Evolutionary conservation across 306 rosid genomes (phyloP).

Genomic region (Datisca glomerata): DNA sequence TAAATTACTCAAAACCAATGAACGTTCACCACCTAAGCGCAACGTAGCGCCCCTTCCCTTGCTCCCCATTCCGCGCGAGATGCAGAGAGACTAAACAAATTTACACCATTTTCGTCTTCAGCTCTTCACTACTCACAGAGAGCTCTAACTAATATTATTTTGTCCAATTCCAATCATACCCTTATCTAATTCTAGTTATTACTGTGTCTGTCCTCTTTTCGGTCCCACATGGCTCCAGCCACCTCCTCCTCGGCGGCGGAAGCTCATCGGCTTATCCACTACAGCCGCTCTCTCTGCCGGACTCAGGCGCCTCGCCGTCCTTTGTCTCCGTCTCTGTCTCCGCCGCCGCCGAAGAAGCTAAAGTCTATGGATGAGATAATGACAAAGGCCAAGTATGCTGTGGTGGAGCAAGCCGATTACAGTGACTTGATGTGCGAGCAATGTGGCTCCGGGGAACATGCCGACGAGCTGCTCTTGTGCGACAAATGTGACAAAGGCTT

Average conservation of each 20-base stretch:
- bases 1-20: constrained; percentile 21
- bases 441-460: constrained; percentile 56
- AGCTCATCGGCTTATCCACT: constrained; percentile 32
- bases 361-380: constrained; percentile 35
- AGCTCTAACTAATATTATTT: too few species aligned
- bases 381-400: constrained; percentile 36
- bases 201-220: not conserved
- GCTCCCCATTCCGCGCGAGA: constrained; percentile 20
- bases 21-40: constrained; percentile 19
- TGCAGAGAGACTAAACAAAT: not conserved
- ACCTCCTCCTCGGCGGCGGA: constrained; percentile 22
- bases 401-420: constrained; percentile 32
- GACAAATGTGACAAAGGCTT: constrained; percentile 77
- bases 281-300: constrained; percentile 26
- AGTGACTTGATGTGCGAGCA: constrained; percentile 35
- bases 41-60: constrained; percentile 4
- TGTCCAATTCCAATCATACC: constrained; percentile 25
- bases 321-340: constrained; percentile 12
- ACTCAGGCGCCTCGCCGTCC: constrained; percentile 32
- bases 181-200: constrained; percentile 1
- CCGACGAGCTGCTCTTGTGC: constrained; percentile 65
- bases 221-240: constrained; percentile 46
- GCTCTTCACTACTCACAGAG: too few species aligned
- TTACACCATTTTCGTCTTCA: constrained; percentile 25
- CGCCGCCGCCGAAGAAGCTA: constrained; percentile 29